Percentiles rank a stretch among this genome's conserved stretches.
phyloP scores from a whole-genome alignment of 1,284 basidiomycete species.

The Malassezia psittaci region DNA sequence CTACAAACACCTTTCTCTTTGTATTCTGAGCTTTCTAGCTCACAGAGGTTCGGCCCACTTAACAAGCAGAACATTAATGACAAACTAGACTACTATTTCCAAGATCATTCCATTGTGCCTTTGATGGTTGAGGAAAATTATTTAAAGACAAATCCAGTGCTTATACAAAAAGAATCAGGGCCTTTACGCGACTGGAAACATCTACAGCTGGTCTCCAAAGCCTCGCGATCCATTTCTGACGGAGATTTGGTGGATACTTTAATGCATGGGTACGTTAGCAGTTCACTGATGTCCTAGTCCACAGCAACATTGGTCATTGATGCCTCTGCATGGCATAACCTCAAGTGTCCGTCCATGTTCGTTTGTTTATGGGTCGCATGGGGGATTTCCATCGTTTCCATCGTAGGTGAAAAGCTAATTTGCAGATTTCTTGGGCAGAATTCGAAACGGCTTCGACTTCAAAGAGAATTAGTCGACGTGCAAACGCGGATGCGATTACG shows the following conservation, averaged over 20 bases:
- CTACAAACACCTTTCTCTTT: conserved; percentile 60
- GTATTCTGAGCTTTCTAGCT: conserved; percentile 62
- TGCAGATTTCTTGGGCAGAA: conserved; percentile 83
- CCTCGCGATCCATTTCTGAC: conserved; percentile 83
- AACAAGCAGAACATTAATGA: conserved; percentile 71
- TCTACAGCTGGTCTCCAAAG: conserved; percentile 61
- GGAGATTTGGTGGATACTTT: conserved; percentile 86
- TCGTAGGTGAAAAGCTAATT: neutral
- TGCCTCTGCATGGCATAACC: conserved; percentile 83
- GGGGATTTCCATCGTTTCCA: conserved; percentile 33
- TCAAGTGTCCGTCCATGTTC: conserved; percentile 61
- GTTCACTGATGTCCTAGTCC: conserved; percentile 2
- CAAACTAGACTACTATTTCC: conserved; percentile 93
- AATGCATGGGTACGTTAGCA: conserved; percentile 57
- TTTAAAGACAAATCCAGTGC: conserved; percentile 51
- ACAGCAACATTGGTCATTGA: conserved; percentile 90
- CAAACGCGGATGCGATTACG: conserved; percentile 90
- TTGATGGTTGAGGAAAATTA: conserved; percentile 71
- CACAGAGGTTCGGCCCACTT: conserved; percentile 75
- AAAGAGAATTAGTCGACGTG: conserved; percentile 71
- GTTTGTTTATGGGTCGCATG: conserved; percentile 28
- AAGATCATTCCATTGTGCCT: conserved; percentile 84
- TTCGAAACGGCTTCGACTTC: conserved; percentile 76
- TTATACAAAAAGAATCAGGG: conserved; percentile 49
- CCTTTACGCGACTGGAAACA: conserved; percentile 57